Conservation (phyloP, 2,329 filamentous ascomycete genomes). For the Fusarium temperatum region DNA sequence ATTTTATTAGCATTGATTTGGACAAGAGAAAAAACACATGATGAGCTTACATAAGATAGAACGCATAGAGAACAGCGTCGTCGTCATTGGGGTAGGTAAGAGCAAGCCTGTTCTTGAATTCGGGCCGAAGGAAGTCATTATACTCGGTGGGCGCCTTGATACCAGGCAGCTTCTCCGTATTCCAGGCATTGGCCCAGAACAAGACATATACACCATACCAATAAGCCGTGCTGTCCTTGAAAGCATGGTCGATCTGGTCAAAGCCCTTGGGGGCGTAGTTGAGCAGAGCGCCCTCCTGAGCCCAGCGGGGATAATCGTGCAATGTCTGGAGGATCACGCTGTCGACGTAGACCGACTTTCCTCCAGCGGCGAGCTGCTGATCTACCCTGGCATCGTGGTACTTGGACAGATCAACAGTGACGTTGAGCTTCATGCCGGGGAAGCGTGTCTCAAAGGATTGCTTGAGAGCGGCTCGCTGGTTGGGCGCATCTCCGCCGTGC, state of each 20-base stretch:
- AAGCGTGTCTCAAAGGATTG: constrained; percentile 56
- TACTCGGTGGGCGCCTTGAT: constrained; percentile 48
- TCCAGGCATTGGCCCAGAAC: constrained; percentile 46
- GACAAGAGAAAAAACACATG: too few relatives aligned
- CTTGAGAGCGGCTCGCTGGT: constrained; percentile 52
- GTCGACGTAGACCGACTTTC: constrained; percentile 52
- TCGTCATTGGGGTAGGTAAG: constrained; percentile 68
- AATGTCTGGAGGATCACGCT: constrained; percentile 56
- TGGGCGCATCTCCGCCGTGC: constrained; percentile 59
- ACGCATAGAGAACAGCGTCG: constrained; percentile 62
- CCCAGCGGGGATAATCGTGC: constrained; percentile 63
- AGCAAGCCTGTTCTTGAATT: constrained; percentile 62
- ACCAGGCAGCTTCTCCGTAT: constrained; percentile 46
- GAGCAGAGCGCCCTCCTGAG: constrained; percentile 55
- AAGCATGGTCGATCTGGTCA: constrained; percentile 51
- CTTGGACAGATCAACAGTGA: constrained; percentile 65
- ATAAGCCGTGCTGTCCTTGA: constrained; percentile 48
- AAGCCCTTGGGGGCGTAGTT: constrained; percentile 60
- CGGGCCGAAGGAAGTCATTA: constrained; percentile 55
- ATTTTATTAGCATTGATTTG: too few relatives aligned
- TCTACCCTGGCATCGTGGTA: constrained; percentile 61
- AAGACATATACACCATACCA: constrained; percentile 54
- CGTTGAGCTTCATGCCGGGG: constrained; percentile 60
- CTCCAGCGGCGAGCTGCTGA: constrained; percentile 51
- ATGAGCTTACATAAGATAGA: constrained; percentile 55